These are phyloP conservation scores for Ochetophila trinervis DNA, from an alignment of 306 rosid genomes.

Conservation along the genomic window DNA sequence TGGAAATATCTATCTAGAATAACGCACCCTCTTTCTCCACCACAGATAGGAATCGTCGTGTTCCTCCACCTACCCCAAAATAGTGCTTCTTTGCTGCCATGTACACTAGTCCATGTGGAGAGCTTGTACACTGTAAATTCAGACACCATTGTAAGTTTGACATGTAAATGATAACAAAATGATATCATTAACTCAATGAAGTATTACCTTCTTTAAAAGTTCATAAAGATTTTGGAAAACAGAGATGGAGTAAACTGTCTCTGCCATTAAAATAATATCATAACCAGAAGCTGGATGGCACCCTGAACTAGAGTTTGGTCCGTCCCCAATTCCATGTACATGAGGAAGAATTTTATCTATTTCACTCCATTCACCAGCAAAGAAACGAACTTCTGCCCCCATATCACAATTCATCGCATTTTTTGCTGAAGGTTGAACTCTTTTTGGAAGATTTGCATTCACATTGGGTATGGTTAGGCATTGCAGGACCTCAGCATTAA, in stretches of 20 bases:
- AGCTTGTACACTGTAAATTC: conserved; percentile 50
- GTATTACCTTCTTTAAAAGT: conserved; percentile 75
- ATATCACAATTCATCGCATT: conserved; percentile 28
- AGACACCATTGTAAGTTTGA: conserved; percentile 4
- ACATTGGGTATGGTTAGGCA: conserved; percentile 80
- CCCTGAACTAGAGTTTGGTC: conserved; percentile 14
- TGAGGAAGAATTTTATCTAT: conserved; percentile 62
- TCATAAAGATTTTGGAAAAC: conserved; percentile 67
- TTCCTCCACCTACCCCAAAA: conserved; percentile 97
- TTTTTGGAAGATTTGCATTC: conserved; percentile 47
- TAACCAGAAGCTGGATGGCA: conserved; percentile 40
- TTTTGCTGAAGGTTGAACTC: conserved; percentile 22
- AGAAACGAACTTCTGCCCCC: conserved; percentile 52
- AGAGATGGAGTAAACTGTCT: conserved; percentile 78
- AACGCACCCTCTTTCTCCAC: conserved; percentile 81
- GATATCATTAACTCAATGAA: conserved; percentile 10
- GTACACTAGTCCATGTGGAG: conserved; percentile 61
- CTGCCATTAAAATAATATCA: conserved; percentile 93
- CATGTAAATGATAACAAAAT: conserved; percentile 10
- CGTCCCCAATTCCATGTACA: conserved; percentile 27
- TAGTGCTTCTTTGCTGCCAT: conserved; percentile 93
- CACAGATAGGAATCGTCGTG: conserved; percentile 62
- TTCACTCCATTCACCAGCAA: conserved; percentile 96
- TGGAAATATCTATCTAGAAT: conserved; percentile 10
- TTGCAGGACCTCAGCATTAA: conserved; percentile 79